These are phyloP conservation scores for Salix koriyanagi DNA, from an alignment of 345 rosid species.

Conservation along the genomic window DNA sequence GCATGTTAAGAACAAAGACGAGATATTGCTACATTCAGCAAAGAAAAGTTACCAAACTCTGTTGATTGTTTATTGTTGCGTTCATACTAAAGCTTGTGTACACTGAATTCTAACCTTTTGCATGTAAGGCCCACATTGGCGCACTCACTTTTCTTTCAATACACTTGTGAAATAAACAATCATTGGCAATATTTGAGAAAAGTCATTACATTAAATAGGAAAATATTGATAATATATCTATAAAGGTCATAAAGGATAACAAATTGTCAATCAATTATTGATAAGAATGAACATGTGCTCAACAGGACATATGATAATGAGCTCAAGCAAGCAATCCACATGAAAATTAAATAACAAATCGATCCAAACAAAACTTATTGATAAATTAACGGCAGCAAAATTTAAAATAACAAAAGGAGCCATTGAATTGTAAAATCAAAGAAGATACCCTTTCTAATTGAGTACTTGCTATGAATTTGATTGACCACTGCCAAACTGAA, in stretches of 20 bases:
- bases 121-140: not conserved
- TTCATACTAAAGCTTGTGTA: not conserved
- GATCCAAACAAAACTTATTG: not conserved
- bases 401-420: not conserved
- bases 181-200: not conserved
- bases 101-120: not conserved
- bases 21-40: not conserved
- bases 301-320: not conserved
- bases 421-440: not conserved
- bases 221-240: not conserved
- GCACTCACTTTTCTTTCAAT: not conserved
- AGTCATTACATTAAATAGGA: not conserved
- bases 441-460: constrained; percentile 73
- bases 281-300: not conserved
- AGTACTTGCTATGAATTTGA: constrained; percentile 64
- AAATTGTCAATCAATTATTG: not conserved
- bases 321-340: not conserved
- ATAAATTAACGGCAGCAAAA: not conserved
- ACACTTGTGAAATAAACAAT: not conserved
- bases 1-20: no score
- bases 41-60: not conserved
- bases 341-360: not conserved
- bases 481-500: constrained; percentile 84
- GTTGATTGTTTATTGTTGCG: not conserved
- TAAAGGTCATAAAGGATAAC: not conserved